phyloP scores from a whole-genome alignment of 192 early-diverging fungal species.

The Coemansia asiatica region DNA sequence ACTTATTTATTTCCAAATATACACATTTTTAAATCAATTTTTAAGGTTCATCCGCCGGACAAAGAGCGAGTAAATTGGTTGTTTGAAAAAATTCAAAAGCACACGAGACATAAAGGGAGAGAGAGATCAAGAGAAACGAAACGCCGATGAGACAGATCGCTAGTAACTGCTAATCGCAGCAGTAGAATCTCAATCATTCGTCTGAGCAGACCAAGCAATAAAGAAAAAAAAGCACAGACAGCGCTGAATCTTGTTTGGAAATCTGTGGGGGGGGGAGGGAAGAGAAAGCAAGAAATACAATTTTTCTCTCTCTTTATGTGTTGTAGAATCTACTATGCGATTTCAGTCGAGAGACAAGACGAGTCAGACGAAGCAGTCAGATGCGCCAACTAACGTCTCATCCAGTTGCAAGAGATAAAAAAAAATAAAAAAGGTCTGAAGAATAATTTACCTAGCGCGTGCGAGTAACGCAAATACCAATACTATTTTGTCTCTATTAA shows the following conservation, averaged over 20 bases:
- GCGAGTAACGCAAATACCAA: too few species aligned
- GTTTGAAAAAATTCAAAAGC: too few species aligned
- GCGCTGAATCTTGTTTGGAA: neutral
- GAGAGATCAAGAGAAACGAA: neutral
- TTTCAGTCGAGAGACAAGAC: constrained; percentile 27
- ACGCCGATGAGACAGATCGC: neutral
- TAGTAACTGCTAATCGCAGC: neutral
- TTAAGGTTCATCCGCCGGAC: neutral
- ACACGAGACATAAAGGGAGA: neutral
- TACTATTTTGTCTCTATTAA: neutral
- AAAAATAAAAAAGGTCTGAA: neutral
- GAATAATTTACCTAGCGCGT: constrained; percentile 1
- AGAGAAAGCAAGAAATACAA: neutral
- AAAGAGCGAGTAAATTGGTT: too few species aligned
- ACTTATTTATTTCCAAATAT: neutral
- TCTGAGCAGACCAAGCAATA: neutral
- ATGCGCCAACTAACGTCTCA: neutral
- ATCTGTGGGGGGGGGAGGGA: neutral
- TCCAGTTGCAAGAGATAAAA: neutral
- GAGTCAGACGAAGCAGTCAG: neutral
- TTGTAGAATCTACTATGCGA: constrained; percentile 30
- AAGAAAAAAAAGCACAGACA: neutral
- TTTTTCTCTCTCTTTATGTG: constrained; percentile 17
- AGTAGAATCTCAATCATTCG: neutral
- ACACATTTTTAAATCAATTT: neutral